Base-by-base conservation (phyloP, 108 stramenopile species). In the Chaetoceros tenuissimus region DNA sequence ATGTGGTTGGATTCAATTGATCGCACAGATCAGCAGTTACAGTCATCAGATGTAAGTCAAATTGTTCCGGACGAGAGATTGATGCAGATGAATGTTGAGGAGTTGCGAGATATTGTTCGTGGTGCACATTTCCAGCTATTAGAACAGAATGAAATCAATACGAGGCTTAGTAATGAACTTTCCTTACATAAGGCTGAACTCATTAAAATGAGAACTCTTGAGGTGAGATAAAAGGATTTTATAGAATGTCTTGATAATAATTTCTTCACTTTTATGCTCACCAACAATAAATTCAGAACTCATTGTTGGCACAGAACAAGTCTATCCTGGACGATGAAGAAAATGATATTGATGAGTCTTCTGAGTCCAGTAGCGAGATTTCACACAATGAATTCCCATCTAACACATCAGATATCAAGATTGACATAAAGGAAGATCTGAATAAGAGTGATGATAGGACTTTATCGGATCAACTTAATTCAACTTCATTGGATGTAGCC, bases 141-240 rank as follows among this genome's bases (percentile, higher is more conserved):
- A 17, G 73, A 63, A 50, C 74, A 73, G 24, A 52, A 57, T 22
- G 66, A 68, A 66, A 49, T 69, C 28, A 65, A 66, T 22, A 40
- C 48, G 23, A 69, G 69, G 25, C 68, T 91, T n/a, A 77, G 85
- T 55, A 55, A 70, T 56, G 86, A 87, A 48, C 55, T 92, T 7
- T 67, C 74, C 18, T 63, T 72, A 46, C 85, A 84, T 59, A 71
- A 80, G 19, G 80, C 82, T 28, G 89, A 92, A 71, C 85, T 92
- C 57, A 86, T 80, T 49, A 69, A 82, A 27, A 59, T 92, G 19
- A 78, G 59, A 48, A 80, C 34, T 40, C 8, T 10, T n/a, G n/a
- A n/a, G n/a, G n/a, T n/a, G n/a, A n/a, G n/a, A n/a, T n/a, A n/a
- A n/a, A n/a, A n/a, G n/a, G n/a, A n/a, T n/a, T n/a, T n/a, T n/a